Evolutionary conservation across 2,329 filamentous ascomycete genomes (phyloP).

Genomic region (Corniculantispora saksenae): DNA sequence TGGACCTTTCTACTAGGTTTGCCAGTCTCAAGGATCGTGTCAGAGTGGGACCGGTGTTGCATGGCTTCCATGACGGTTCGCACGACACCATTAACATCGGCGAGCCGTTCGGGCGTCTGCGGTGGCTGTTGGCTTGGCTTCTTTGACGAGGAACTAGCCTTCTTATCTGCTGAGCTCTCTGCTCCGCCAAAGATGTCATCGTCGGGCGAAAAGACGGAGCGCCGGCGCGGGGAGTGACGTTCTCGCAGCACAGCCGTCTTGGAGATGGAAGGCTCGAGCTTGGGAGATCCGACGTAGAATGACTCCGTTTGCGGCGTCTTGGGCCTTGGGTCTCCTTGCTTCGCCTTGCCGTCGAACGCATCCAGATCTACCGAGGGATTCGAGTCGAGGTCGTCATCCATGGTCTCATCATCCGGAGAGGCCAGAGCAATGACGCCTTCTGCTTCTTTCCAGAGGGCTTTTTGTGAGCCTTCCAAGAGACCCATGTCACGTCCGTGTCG

Average conservation of each 20-base stretch:
- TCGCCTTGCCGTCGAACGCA: slow-evolving; percentile 43
- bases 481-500: slow-evolving; percentile 68
- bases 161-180: slow-evolving; percentile 46
- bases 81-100: slow-evolving; percentile 52
- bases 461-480: slow-evolving; percentile 61
- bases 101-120: slow-evolving; percentile 42
- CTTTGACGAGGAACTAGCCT: slow-evolving; percentile 35
- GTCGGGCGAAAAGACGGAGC: slow-evolving; percentile 65
- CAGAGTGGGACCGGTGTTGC: slow-evolving; percentile 53
- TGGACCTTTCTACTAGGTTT: slow-evolving; percentile 57
- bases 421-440: slow-evolving; percentile 87
- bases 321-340: slow-evolving; percentile 50
- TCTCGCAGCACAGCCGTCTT: slow-evolving; percentile 57
- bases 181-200: slow-evolving; percentile 65
- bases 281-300: slow-evolving; percentile 44
- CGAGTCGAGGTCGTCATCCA: slow-evolving; percentile 39
- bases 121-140: slow-evolving; percentile 34
- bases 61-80: slow-evolving; percentile 65
- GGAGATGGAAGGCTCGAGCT: slow-evolving; percentile 45
- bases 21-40: slow-evolving; percentile 36
- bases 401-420: slow-evolving; percentile 60
- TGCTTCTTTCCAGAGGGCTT: slow-evolving; percentile 73
- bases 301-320: slow-evolving; percentile 44
- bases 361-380: slow-evolving; percentile 44
- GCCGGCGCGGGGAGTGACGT: slow-evolving; percentile 52